Evolutionary conservation across 345 rosid species (phyloP).

Genomic region (Eucalyptus erythrocorys): DNA sequence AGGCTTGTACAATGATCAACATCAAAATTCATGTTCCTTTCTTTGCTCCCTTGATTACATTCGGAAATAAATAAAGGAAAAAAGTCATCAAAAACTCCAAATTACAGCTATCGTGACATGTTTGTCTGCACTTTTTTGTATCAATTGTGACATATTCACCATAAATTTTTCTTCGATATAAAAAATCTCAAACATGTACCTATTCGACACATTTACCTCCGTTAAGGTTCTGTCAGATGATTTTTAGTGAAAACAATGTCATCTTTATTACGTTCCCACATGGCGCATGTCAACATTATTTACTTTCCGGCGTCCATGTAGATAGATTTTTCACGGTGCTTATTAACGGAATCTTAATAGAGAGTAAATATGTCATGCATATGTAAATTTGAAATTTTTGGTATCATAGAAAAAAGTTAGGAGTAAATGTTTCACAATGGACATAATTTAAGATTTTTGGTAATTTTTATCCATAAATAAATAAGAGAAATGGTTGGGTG

Average conservation of each 20-base stretch:
- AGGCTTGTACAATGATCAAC: neutral
- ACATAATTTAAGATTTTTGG: no score
- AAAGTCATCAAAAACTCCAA: neutral
- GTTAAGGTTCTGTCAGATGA: rapidly evolving
- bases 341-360: no score
- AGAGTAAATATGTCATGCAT: rapidly evolving
- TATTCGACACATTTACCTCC: neutral
- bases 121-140: rapidly evolving
- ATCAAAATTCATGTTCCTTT: neutral
- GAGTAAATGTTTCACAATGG: no score
- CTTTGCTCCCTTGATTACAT: neutral
- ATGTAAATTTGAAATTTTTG: no score
- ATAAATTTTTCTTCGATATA: no score
- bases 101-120: no score
- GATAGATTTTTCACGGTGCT: no score
- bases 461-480: no score
- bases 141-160: neutral
- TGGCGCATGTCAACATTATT: neutral
- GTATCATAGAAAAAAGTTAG: no score
- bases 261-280: neutral
- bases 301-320: no score
- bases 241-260: no score
- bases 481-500: no score
- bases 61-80: neutral
- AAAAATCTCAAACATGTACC: neutral